Evolutionary conservation across 768 basidiomycete species (phyloP), one percentile per base, ranked within the genome.

Genomic region (Hypholoma fasciculare): DNA sequence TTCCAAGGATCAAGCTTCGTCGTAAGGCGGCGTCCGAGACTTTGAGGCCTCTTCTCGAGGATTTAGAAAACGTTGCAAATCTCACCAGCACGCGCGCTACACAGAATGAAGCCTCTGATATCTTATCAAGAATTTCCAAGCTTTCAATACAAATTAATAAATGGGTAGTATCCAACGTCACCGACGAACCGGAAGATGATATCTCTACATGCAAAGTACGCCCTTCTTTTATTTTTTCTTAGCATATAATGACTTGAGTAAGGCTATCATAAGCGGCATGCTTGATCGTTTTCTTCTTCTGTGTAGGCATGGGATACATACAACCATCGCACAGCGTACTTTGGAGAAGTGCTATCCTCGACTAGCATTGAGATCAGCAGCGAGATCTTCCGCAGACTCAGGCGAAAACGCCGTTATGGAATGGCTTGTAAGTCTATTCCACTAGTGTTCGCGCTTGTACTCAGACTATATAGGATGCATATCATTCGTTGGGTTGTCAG

Each of bases 281-380:
- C 48, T 75, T 14, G 61, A 64, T 40, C 39, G 20, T 9, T 52
- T 61, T 7, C 30, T 69, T 38, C 20, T 55, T 20, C 39, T 58
- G 6, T 80, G 71, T 59, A 69, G 75, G 14, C 64, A 67, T 43
- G 77, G 67, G 39, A 74, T 85, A 17, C 72, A 77, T 34, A 72
- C 76, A 2, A 75, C 67, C 9, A 67, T 85, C 3, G 80, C 85
- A 1, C 74, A 80, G 56, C 71, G 81, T 51, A 73, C 75, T 7
- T 80, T 85, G 44, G 75, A 78, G 62, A 30, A 54, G 8, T 66
- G 71, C 50, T 83, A 78, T 61, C 81, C 86, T 7, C 75, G 80
- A 14, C 69, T 81, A 27, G 74, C 76, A 1, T 54, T 76, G 20
- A 65, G 68, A 43, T 73, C 77, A 3, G 40, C 40, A 16, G 5